Evolutionary conservation across 306 rosid species (phyloP).

Genomic region (Fragaria iinumae): DNA sequence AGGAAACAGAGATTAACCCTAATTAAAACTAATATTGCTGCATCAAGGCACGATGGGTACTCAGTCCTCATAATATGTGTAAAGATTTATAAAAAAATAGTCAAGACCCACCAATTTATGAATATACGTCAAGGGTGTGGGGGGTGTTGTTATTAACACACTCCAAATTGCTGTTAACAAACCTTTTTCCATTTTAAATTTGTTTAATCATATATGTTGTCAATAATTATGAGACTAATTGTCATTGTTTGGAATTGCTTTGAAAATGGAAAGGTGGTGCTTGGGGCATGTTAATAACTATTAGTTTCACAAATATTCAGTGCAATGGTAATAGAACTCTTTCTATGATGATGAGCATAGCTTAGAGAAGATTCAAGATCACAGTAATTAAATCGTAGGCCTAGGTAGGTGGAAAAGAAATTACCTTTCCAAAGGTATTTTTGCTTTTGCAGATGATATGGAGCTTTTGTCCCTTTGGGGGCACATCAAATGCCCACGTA

Average conservation of each 20-base stretch:
- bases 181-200: neutral
- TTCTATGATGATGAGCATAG: constrained; percentile 3
- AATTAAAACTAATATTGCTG: neutral
- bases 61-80: neutral
- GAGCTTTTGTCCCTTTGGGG: constrained; percentile 96
- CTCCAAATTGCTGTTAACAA: neutral
- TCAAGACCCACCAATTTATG: neutral
- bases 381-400: constrained; percentile 8
- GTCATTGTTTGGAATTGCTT: neutral
- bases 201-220: neutral
- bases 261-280: neutral
- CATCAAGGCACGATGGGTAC: neutral
- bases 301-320: neutral
- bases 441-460: constrained; percentile 96
- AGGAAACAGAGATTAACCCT: neutral
- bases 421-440: constrained; percentile 98
- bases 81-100: neutral
- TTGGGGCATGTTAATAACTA: neutral
- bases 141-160: neutral
- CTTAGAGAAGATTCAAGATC: neutral
- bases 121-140: neutral
- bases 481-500: constrained; percentile 95
- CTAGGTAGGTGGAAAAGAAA: constrained; percentile 22
- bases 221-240: neutral
- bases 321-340: neutral